Evolutionary conservation across 2,329 filamentous ascomycete species (phyloP).

Genomic region (Phoma sp.): DNA sequence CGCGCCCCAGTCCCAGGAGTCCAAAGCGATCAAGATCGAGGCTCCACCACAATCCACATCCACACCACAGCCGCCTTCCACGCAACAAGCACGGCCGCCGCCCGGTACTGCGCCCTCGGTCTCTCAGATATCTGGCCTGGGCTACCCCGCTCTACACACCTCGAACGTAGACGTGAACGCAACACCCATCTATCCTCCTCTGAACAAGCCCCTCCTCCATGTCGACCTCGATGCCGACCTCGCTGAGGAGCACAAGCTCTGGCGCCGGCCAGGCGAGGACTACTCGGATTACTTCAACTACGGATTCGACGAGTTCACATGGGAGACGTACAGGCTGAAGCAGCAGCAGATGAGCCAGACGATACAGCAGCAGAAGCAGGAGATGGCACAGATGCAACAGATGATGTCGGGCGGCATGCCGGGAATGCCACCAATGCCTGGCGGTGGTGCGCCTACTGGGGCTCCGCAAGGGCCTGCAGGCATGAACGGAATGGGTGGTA

Average conservation of each 20-base stretch:
- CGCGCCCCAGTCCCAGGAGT: conserved; percentile 35
- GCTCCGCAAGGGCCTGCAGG: conserved; percentile 40
- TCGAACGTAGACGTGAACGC: conserved; percentile 86
- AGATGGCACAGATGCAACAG: conserved; percentile 65
- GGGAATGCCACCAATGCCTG: conserved; percentile 33
- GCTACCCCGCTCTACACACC: conserved; percentile 69
- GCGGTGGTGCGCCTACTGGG: conserved; percentile 26
- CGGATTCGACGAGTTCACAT: conserved; percentile 97
- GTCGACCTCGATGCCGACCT: conserved; percentile 60
- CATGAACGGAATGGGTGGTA: conserved; percentile 30
- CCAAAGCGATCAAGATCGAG: conserved; percentile 49
- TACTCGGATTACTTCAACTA: conserved; percentile 99
- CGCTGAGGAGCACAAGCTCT: conserved; percentile 82
- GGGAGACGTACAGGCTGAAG: conserved; percentile 91
- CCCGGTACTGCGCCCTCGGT: conserved; percentile 32
- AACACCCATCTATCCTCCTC: conserved; percentile 75
- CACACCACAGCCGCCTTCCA: conserved; percentile 21
- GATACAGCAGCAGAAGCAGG: conserved; percentile 79
- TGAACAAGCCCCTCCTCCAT: conserved; percentile 73
- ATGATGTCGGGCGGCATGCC: conserved; percentile 55
- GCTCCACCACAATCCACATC: conserved; percentile 36
- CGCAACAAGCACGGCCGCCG: conserved; percentile 18
- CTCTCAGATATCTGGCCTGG: conserved; percentile 35
- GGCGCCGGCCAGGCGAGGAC: conserved; percentile 92
- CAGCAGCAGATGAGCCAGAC: conserved; percentile 80